Conservation (phyloP, 73 alveolate species). For the Tetrahymena borealis region DNA sequence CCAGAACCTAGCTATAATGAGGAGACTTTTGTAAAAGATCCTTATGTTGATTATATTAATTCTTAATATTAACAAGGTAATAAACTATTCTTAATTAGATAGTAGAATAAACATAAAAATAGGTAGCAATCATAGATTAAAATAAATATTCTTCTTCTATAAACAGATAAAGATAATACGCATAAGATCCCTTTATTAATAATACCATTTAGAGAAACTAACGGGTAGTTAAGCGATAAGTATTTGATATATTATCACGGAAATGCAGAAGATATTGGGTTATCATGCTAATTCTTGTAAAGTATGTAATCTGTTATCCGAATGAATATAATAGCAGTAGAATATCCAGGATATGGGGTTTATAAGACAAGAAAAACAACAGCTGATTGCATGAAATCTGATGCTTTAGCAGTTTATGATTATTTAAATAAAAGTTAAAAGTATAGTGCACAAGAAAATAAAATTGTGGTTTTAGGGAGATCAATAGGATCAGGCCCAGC, state of each 20-base stretch:
- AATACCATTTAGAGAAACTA: neutral
- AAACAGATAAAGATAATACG: neutral
- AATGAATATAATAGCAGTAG: constrained; percentile 57
- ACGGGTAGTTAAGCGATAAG: neutral
- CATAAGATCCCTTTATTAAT: neutral
- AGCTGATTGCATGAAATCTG: constrained; percentile 44
- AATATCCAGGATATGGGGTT: constrained; percentile 79
- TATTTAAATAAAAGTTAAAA: constrained; percentile 47
- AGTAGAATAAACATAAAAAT: too few species aligned
- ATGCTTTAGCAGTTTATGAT: constrained; percentile 52
- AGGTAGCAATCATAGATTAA: neutral
- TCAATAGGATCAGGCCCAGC: constrained; percentile 82
- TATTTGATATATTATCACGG: constrained; percentile 50
- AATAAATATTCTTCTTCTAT: neutral
- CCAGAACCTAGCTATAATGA: neutral
- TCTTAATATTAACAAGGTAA: neutral
- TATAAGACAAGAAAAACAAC: constrained; percentile 48
- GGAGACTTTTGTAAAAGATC: neutral
- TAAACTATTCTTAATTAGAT: neutral
- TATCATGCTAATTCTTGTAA: neutral
- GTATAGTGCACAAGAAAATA: constrained; percentile 38
- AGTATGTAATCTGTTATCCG: neutral
- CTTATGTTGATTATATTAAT: neutral
- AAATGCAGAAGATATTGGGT: constrained; percentile 60
- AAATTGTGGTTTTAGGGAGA: constrained; percentile 60